Base-by-base conservation (phyloP, 2,329 filamentous ascomycete genomes). In the Mycocentrospora acerina region DNA sequence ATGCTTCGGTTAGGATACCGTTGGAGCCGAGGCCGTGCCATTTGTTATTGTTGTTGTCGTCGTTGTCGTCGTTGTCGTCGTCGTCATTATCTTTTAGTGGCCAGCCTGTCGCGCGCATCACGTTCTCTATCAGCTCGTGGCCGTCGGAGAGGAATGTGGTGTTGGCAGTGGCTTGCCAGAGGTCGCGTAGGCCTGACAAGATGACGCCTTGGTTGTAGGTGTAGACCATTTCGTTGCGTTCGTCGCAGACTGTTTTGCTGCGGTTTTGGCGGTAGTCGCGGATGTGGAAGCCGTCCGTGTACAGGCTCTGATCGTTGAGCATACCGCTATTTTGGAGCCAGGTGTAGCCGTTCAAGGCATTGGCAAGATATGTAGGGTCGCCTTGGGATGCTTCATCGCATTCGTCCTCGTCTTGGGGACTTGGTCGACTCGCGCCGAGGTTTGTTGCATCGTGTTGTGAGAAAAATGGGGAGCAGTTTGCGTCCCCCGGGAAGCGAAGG, bases 151-250 rank as follows among this genome's bases (percentile, higher is more conserved):
- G 74, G 60, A 90, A 96, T 1, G 71, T 75, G 2, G 72, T 65
- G n/a, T 82, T 78, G 10, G 85, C 86, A 0, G 88, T 95, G 11
- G 82, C 82, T 46, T 87, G 78, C 81, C 86, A 96, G 0, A 96
- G 75, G 1, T 84, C 86, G 24, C 88, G 80, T 38, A 89, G 80
- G 10, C 89, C 90, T 4, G 87, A 90, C 15, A 96, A 78, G 1
- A 97, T 59, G 4, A 96, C 89, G 15, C 90, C 91, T 67, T 97
- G 91, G 68, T 97, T 97, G 71, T 97, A 96, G 0, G 90, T 94
- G 67, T 90, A 95, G 7, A 95, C 85, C 83, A 90, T 91, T 53
- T 90, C 82, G 65, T 95, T 88, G 32, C 90, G 80, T 33, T 80
- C 66, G 60, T 96, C 88, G 64, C 91, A 96, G 47, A 80, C 76